Conservation (phyloP, 768 basidiomycete species). For the Russula dissimulans region DNA sequence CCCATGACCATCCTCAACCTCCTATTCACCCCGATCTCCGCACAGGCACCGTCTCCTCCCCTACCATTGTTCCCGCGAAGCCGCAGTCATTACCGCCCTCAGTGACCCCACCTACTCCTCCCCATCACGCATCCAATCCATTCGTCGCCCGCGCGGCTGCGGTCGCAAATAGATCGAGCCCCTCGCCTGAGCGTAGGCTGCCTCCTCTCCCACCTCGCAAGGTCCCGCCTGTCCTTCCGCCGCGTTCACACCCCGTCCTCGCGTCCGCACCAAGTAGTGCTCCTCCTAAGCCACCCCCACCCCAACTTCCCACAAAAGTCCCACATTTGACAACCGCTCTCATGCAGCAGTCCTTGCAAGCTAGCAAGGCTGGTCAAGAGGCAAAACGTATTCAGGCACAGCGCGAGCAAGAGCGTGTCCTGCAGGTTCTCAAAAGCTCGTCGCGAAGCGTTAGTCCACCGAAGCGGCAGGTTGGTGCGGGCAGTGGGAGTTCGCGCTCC, state of each 20-base stretch:
- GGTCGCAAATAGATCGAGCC: background rate
- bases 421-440: slow-evolving; percentile 64
- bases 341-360: slow-evolving; percentile 68
- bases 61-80: slow-evolving; percentile 9
- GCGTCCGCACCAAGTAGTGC: slow-evolving; percentile 10
- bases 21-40: slow-evolving; percentile 17
- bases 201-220: slow-evolving; percentile 17
- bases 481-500: slow-evolving; percentile 11
- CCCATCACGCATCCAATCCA: slow-evolving; percentile 19
- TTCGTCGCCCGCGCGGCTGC: slow-evolving; percentile 15
- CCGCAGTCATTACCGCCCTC: background rate
- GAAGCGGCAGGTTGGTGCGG: slow-evolving; percentile 5
- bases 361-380: slow-evolving; percentile 60
- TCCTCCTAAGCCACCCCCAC: slow-evolving; percentile 19
- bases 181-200: slow-evolving; percentile 14
- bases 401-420: slow-evolving; percentile 58
- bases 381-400: slow-evolving; percentile 61
- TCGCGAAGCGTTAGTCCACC: slow-evolving; percentile 20
- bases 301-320: slow-evolving; percentile 20
- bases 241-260: slow-evolving; percentile 18
- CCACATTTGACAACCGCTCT: slow-evolving; percentile 50
- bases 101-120: background rate
- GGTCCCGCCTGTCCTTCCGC: slow-evolving; percentile 17
- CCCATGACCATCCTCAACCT: slow-evolving; percentile 12
- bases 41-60: slow-evolving; percentile 8